A percentile compares a stretch with the other conserved stretches of the same genome.
Conservation (phyloP, 495 filamentous ascomycete genomes). For the Podospora pseudocomata region DNA sequence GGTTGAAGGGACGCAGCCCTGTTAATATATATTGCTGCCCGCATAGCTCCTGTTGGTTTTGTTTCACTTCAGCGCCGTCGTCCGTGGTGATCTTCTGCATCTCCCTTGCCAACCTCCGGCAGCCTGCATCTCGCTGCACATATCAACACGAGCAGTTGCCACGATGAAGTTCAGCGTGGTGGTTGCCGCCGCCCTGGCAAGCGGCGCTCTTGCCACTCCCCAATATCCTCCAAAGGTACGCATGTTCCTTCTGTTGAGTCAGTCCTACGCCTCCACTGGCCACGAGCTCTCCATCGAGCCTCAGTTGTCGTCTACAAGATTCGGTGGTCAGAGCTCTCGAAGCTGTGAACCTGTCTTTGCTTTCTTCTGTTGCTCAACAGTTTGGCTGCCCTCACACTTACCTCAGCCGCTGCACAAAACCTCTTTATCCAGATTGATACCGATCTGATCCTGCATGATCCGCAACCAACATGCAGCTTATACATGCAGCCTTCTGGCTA, state of each 20-base stretch:
- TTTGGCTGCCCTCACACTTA: background rate
- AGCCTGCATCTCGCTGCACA: background rate
- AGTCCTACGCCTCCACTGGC: background rate
- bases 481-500: slow-evolving; percentile 22
- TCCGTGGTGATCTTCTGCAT: slow-evolving; percentile 3
- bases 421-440: slow-evolving; percentile 18
- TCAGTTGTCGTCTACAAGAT: no score
- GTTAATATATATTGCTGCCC: slow-evolving; percentile 7
- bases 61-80: background rate
- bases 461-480: slow-evolving; percentile 26
- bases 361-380: background rate
- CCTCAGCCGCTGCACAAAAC: slow-evolving; percentile 16
- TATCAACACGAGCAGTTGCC: background rate
- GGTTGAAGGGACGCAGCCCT: background rate
- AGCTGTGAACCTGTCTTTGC: background rate
- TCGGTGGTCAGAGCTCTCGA: background rate
- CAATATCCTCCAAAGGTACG: slow-evolving; percentile 3
- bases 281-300: background rate
- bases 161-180: slow-evolving; percentile 23
- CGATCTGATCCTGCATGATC: slow-evolving; percentile 15
- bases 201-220: slow-evolving; percentile 17
- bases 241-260: background rate
- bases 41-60: background rate
- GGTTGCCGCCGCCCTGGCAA: slow-evolving; percentile 23
- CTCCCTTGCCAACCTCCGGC: background rate